phyloP scores from a whole-genome alignment of 495 filamentous ascomycete species.

The Penicillium roqueforti region DNA sequence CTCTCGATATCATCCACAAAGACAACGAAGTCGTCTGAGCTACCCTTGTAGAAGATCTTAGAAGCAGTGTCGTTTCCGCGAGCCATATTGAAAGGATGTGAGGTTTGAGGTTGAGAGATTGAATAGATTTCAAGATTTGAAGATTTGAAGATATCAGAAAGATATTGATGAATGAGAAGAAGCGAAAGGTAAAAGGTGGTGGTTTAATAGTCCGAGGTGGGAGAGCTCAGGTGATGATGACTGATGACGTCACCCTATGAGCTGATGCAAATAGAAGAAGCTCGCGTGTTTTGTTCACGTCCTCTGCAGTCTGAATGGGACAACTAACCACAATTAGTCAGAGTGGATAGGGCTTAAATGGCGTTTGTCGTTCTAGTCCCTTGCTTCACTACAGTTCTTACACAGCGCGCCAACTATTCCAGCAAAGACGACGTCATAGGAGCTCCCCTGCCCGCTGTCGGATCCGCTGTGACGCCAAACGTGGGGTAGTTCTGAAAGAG shows the following conservation, averaged over 20 bases:
- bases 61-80: conserved; percentile 68
- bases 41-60: conserved; percentile 92
- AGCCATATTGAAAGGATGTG: conserved; percentile 53
- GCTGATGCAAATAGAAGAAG: not conserved
- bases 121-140: not conserved
- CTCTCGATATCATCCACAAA: conserved; percentile 72
- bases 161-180: conserved; percentile 1
- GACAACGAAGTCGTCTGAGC: conserved; percentile 83
- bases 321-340: not conserved
- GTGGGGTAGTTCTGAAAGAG: not conserved
- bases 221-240: conserved; percentile 16
- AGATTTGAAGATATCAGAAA: not conserved
- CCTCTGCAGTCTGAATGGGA: too few relatives aligned
- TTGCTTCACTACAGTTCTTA: not conserved
- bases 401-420: conserved; percentile 10
- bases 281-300: not conserved
- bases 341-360: conserved; percentile 2
- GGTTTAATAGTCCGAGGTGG: conserved; percentile 6
- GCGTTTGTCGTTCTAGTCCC: not conserved
- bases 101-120: not conserved
- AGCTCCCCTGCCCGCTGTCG: conserved; percentile 4
- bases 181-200: conserved; percentile 8
- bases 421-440: conserved; percentile 10
- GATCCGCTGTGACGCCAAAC: conserved; percentile 15
- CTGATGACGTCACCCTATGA: conserved; percentile 31